Evolutionary conservation across 768 basidiomycete genomes (phyloP).

Genomic region (Lentinula guzmanii): DNA sequence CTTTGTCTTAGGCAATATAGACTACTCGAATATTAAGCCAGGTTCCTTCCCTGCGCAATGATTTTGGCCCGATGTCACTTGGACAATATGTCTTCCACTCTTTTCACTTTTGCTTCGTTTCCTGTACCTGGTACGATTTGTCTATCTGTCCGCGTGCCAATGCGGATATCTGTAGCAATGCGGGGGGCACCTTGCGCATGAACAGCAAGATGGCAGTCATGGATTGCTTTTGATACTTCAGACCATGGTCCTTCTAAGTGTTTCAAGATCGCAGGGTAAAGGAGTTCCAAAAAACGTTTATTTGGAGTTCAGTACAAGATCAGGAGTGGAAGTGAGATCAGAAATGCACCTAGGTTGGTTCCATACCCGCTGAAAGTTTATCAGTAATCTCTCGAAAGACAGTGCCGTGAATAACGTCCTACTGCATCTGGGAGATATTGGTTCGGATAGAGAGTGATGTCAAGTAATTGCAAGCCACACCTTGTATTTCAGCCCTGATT

Average conservation of each 20-base stretch:
- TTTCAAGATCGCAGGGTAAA: constrained; percentile 3
- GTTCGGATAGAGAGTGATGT: not conserved
- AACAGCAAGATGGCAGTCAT: constrained; percentile 85
- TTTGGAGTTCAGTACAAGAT: not conserved
- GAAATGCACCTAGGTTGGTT: constrained; percentile 67
- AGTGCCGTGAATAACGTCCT: constrained; percentile 18
- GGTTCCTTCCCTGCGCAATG: too few relatives aligned
- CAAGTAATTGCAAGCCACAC: constrained; percentile 28
- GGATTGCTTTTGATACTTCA: constrained; percentile 79
- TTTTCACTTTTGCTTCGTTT: constrained; percentile 72
- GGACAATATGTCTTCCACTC: constrained; percentile 76
- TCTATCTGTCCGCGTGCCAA: constrained; percentile 82
- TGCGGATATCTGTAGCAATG: constrained; percentile 89
- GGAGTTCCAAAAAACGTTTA: not conserved
- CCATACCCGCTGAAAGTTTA: constrained; percentile 67
- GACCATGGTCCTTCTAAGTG: constrained; percentile 77
- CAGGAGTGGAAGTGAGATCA: not conserved
- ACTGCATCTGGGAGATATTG: constrained; percentile 55
- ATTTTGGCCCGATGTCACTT: not conserved
- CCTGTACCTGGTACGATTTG: constrained; percentile 57
- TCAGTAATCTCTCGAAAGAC: constrained; percentile 2
- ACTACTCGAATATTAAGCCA: too few relatives aligned
- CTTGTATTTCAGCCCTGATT: constrained; percentile 78
- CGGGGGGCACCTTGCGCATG: constrained; percentile 71
- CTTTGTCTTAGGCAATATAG: too few relatives aligned